A percentile compares a stretch with the other conserved stretches of the same genome.
phyloP scores from a whole-genome alignment of 2,329 filamentous ascomycete genomes.

The Elsinoe australis region DNA sequence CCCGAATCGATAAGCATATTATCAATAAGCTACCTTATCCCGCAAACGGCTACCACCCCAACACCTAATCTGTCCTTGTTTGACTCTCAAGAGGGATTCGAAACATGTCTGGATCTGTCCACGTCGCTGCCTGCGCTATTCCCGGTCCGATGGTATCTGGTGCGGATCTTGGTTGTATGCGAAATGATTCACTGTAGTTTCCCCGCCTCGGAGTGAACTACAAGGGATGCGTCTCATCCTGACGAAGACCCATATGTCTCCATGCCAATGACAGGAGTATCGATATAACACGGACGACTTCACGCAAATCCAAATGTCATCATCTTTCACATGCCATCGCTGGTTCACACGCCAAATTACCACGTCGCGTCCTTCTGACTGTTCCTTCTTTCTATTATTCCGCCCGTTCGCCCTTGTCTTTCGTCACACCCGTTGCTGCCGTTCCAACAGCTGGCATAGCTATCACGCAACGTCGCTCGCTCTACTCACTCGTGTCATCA shows the following conservation, averaged over 20 bases:
- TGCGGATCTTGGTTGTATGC: background rate
- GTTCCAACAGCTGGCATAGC: background rate
- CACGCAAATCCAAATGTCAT: background rate
- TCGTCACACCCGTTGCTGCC: conserved; percentile 5
- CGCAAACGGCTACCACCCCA: background rate
- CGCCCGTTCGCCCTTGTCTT: conserved; percentile 7
- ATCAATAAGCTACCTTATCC: conserved; percentile 10
- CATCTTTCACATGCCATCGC: conserved; percentile 2
- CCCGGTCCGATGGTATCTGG: background rate
- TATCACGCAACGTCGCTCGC: conserved; percentile 2
- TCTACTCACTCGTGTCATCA: conserved; percentile 1
- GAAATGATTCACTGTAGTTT: background rate
- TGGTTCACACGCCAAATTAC: background rate
- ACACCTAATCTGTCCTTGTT: background rate
- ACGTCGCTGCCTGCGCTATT: conserved; percentile 2
- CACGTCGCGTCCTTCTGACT: conserved; percentile 1
- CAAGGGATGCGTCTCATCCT: background rate
- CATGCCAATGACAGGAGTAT: no score
- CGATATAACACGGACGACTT: no score
- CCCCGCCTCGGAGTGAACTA: background rate
- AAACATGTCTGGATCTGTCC: background rate
- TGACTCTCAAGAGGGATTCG: background rate
- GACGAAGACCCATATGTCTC: background rate
- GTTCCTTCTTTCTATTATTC: background rate
- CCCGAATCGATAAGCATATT: conserved; percentile 13